Conservation (phyloP, 495 filamentous ascomycete species). For the Chaetomium cochliodes region DNA sequence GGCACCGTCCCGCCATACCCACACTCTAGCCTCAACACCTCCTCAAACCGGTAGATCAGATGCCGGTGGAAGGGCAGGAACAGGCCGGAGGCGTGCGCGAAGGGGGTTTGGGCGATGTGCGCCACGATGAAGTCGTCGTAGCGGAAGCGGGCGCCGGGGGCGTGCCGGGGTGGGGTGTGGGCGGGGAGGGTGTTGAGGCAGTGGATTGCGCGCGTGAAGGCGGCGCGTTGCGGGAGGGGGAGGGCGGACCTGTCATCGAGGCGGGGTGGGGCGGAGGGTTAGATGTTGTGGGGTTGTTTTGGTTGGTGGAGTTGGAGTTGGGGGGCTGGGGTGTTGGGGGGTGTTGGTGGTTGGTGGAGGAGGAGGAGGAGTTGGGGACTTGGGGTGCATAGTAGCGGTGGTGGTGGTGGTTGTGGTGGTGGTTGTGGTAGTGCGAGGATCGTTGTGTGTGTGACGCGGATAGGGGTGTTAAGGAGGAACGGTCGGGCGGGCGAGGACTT, state of each 20-base stretch:
- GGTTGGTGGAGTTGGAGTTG: no score
- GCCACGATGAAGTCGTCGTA: conserved; percentile 65
- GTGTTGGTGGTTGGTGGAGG: no score
- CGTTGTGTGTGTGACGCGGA: no score
- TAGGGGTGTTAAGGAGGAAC: neutral
- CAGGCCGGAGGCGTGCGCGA: conserved; percentile 56
- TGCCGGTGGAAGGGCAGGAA: conserved; percentile 69
- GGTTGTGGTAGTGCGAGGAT: no score
- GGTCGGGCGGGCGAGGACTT: neutral
- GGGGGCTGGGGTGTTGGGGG: neutral
- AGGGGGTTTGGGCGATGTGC: conserved; percentile 59
- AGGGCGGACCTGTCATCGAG: conserved; percentile 51
- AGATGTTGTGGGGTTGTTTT: neutral
- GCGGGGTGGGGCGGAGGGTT: neutral
- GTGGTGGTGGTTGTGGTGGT: no score
- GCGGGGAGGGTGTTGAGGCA: conserved; percentile 53
- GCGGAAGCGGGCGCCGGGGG: conserved; percentile 32
- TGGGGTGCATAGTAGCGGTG: no score
- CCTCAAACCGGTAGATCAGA: conserved; percentile 59
- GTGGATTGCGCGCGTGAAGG: conserved; percentile 60
- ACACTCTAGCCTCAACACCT: conserved; percentile 62
- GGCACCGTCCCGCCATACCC: conserved; percentile 54
- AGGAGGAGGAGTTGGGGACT: no score
- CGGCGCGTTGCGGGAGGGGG: conserved; percentile 38
- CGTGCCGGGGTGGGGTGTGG: neutral